Conservation (phyloP, 2,329 filamentous ascomycete species). For the Lasiodiplodia sp. region DNA sequence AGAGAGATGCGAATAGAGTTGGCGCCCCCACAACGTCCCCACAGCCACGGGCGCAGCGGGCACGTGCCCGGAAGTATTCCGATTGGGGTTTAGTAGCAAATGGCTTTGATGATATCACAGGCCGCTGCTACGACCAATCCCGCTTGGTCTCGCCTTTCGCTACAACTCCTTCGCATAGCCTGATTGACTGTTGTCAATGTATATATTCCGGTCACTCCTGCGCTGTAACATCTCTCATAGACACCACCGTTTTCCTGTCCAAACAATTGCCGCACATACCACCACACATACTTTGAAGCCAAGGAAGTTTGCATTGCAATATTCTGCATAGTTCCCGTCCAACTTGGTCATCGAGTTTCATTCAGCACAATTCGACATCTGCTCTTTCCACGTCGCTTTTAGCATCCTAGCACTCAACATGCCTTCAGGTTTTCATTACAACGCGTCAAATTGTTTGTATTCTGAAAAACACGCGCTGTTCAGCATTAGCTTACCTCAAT, state of each 20-base stretch:
- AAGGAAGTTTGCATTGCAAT: too few species aligned
- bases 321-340: too few species aligned
- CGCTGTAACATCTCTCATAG: slow-evolving; percentile 14
- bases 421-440: too few species aligned
- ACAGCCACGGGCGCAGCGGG: slow-evolving; percentile 7
- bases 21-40: slow-evolving; percentile 1
- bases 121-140: slow-evolving; percentile 11
- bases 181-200: neutral
- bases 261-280: neutral
- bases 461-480: too few species aligned
- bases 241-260: slow-evolving; percentile 5
- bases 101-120: slow-evolving; percentile 18
- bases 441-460: too few species aligned
- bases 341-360: too few species aligned
- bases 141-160: neutral
- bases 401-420: too few species aligned
- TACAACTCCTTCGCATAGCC: neutral
- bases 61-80: neutral
- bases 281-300: too few species aligned
- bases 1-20: slow-evolving; percentile 15
- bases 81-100: neutral
- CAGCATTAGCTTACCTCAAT: too few species aligned
- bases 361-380: too few species aligned
- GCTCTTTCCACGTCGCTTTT: too few species aligned
- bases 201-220: slow-evolving; percentile 9